Evolutionary conservation across 225 moss, liverwort and hornwort genomes (phyloP).

Genomic region (Antitrichia curtipendula): DNA sequence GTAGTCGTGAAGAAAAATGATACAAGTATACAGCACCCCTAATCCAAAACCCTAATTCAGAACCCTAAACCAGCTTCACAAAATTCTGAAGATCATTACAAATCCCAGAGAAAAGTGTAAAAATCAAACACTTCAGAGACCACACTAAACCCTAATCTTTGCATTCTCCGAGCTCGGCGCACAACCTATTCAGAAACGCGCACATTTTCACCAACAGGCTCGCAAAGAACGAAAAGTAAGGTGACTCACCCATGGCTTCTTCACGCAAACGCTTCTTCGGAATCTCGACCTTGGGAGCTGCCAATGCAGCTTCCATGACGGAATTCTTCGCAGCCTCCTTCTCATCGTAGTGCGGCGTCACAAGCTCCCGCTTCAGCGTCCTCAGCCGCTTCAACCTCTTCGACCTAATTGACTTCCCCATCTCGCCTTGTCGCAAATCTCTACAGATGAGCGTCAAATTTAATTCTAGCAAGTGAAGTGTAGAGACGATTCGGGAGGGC

Average conservation of each 20-base stretch:
- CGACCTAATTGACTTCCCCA: constrained; percentile 97
- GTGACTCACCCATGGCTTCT: constrained; percentile 25
- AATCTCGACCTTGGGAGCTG: constrained; percentile 65
- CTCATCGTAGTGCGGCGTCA: constrained; percentile 55
- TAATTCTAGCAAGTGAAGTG: not conserved
- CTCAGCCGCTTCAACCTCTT: constrained; percentile 83
- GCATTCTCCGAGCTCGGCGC: not conserved
- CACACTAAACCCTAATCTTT: not conserved
- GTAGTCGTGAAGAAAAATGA: not conserved
- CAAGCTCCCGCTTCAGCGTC: constrained; percentile 87
- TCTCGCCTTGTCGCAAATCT: not conserved
- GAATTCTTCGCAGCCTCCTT: constrained; percentile 51
- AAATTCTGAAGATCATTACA: not conserved
- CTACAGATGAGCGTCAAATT: not conserved
- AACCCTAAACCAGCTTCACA: not conserved
- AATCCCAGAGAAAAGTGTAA: not conserved
- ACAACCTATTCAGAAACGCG: not conserved
- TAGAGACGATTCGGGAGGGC: not conserved
- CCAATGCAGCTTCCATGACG: constrained; percentile 54
- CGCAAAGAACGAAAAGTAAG: not conserved
- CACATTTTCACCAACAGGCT: not conserved
- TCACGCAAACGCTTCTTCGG: constrained; percentile 35
- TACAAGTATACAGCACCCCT: not conserved
- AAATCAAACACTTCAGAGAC: not conserved
- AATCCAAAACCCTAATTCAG: not conserved